Evolutionary conservation across 2,329 filamentous ascomycete genomes (phyloP), one percentile per base, ranked within the genome.

Genomic region (Colletotrichum echinochloae): DNA sequence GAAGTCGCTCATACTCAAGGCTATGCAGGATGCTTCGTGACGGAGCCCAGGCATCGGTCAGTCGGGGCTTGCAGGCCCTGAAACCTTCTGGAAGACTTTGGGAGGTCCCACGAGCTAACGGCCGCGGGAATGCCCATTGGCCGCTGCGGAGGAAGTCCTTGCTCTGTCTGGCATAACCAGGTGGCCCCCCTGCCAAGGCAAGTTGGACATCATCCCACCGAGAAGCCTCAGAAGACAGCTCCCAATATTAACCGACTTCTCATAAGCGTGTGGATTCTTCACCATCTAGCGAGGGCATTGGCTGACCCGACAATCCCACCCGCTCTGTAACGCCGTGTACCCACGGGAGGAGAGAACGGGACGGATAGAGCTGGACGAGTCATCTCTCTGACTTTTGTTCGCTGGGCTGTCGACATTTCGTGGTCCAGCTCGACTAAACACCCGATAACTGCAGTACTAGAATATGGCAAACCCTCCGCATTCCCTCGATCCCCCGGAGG

Each of bases 61-160:
- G 46, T 59, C 57, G 61, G 63, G 71, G 63, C 20, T 28, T 60
- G 55, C 54, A 46, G 70, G 70, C 37, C 62, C 70, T 73, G 72
- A 73, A 73, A 73, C 72, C 72, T 73, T 73, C 72, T 73, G 66
- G 72, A 73, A 73, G 66, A 59, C 51, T 52, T 62, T 51, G 51
- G 66, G 60, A 46, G 68, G 60, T 33, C 68, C 68, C 69, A 68
- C 39, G 71, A 63, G 66, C 67, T 49, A 48, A 62, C 59, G 59
- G 39, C 63, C 64, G 68, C 63, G 71, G 64, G 67, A 72, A 64
- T 67, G 71, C 68, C 71, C 63, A 72, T 71, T 71, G 69, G 69
- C 49, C 49, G 37, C 52, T 62, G 52, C 54, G 30, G 39, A 65
- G 60, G 11, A 49, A 39, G 12, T 20, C 60, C 59, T 60, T 63